phyloP scores from a whole-genome alignment of 1,139 yeast genomes.

The Hanseniaspora gamundiae region DNA sequence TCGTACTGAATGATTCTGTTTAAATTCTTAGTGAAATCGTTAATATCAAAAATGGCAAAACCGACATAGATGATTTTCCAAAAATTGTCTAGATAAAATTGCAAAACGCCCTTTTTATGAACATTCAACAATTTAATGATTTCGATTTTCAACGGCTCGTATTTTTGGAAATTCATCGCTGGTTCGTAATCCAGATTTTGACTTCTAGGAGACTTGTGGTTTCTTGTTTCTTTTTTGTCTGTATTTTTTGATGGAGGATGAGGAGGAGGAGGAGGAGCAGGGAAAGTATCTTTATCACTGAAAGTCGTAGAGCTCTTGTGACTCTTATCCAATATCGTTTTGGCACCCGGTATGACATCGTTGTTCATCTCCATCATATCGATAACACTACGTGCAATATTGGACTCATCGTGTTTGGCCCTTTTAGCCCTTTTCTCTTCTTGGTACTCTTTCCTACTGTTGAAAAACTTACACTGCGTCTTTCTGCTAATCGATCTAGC shows the following conservation, averaged over 20 bases:
- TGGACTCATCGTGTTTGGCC: conserved; percentile 4
- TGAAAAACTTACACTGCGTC: neutral
- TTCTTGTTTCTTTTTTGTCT: neutral
- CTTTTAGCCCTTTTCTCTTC: neutral
- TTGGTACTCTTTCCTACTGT: neutral
- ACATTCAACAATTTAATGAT: neutral
- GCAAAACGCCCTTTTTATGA: neutral
- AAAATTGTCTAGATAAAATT: conserved; percentile 4
- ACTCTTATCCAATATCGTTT: conserved; percentile 6
- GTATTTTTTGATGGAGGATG: too few species aligned
- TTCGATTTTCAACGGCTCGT: neutral
- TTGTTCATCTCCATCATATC: conserved; percentile 7
- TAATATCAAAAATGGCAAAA: conserved; percentile 5
- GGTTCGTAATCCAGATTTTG: neutral
- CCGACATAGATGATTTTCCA: conserved; percentile 7
- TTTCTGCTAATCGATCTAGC: conserved; percentile 5
- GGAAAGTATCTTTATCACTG: too few species aligned
- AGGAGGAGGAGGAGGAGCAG: too few species aligned
- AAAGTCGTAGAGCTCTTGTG: conserved; percentile 3
- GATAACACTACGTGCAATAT: conserved; percentile 6
- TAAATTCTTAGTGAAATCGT: conserved; percentile 1
- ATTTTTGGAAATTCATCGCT: too few species aligned
- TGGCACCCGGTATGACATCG: conserved; percentile 5
- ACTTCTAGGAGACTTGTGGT: neutral
- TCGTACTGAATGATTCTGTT: conserved; percentile 3